These are phyloP conservation scores for Diaporthe sp. DNA, from an alignment of 2,329 filamentous ascomycete species.

Conservation along the genomic window DNA sequence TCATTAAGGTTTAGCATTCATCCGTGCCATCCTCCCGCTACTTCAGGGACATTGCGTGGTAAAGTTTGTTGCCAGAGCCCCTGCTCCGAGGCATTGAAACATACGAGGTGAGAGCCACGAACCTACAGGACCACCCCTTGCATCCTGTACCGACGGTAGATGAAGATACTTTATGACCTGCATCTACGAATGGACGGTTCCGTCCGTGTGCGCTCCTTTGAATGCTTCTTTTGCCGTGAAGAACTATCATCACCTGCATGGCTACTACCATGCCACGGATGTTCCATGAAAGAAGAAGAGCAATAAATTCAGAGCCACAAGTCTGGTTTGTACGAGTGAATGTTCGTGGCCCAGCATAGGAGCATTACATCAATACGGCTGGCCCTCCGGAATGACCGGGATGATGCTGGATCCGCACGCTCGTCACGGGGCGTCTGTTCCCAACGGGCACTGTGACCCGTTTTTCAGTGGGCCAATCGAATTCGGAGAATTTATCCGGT, in stretches of 20 bases:
- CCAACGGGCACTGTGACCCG: conserved; percentile 25
- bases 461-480: conserved; percentile 18
- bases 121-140: conserved; percentile 17
- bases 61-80: conserved; percentile 24
- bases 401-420: neutral
- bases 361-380: neutral
- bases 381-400: neutral
- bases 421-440: conserved; percentile 23
- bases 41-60: conserved; percentile 12
- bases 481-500: conserved; percentile 13
- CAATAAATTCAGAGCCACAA: neutral
- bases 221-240: neutral
- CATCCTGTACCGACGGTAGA: conserved; percentile 18
- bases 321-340: neutral
- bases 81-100: conserved; percentile 29
- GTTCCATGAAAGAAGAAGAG: neutral
- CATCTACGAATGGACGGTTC: neutral
- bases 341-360: neutral
- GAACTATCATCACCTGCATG: neutral
- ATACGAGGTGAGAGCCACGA: conserved; percentile 26
- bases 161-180: conserved; percentile 20
- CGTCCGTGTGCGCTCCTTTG: neutral
- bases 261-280: neutral
- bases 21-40: conserved; percentile 20
- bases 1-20: conserved; percentile 30